Conservation (phyloP, 441 rosid genomes). For the Croton laevigatus region DNA sequence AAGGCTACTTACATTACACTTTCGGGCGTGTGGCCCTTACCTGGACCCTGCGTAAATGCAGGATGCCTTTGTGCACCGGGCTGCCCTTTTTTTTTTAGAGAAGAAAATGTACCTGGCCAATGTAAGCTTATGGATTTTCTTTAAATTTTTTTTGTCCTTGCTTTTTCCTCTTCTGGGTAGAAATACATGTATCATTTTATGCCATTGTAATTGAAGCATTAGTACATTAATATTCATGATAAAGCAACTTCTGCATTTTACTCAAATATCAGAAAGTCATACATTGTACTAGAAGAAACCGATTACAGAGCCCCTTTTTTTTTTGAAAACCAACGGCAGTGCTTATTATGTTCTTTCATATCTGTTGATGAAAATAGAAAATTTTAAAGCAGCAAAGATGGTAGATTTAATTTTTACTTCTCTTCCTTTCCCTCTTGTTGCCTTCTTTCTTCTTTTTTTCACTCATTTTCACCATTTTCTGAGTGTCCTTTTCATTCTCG, state of each 20-base stretch:
- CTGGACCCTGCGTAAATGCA: too few relatives aligned
- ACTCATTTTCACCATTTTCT: neutral
- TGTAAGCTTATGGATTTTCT: slow-evolving; percentile 39
- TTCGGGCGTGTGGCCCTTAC: too few relatives aligned
- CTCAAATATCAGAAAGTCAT: neutral
- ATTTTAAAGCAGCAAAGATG: neutral
- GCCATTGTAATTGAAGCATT: slow-evolving; percentile 19
- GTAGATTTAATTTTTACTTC: neutral
- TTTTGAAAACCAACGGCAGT: too few relatives aligned
- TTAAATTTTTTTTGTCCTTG: neutral
- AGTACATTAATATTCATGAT: slow-evolving; percentile 3
- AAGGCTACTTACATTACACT: too few relatives aligned
- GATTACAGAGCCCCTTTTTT: neutral
- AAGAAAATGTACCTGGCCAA: too few relatives aligned
- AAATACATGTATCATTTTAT: slow-evolving; percentile 17
- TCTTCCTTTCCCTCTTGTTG: neutral
- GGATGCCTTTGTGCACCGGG: too few relatives aligned
- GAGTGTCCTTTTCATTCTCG: neutral
- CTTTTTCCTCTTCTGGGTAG: slow-evolving; percentile 21
- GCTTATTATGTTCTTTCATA: too few relatives aligned
- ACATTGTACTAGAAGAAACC: neutral
- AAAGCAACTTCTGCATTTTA: neutral
- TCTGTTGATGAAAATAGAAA: neutral
- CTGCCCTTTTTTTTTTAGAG: too few relatives aligned
- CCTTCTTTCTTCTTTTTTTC: neutral